Percentiles rank a stretch among this genome's conserved stretches.
Evolutionary conservation across 139 green algal genomes (phyloP).

Genomic region (Chlamydomonas urium): DNA sequence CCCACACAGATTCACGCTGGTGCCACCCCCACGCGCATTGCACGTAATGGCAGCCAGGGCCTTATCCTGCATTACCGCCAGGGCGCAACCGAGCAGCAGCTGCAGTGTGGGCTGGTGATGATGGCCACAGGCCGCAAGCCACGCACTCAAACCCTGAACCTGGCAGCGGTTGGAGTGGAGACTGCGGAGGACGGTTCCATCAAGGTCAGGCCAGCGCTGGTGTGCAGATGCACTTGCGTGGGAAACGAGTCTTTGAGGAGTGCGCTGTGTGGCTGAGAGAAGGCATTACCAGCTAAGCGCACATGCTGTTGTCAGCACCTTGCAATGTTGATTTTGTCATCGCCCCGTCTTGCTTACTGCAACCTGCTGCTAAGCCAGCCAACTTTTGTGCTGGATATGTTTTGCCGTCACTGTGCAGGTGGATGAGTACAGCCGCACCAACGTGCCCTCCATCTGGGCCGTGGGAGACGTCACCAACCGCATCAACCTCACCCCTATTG

Average conservation of each 20-base stretch:
- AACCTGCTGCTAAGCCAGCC: too few relatives aligned
- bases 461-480: conserved; percentile 94
- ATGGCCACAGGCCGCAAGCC: conserved; percentile 52
- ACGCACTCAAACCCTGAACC: conserved; percentile 64
- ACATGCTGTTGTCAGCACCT: too few relatives aligned
- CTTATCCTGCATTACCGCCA: background rate
- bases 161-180: conserved; percentile 71
- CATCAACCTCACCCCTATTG: conserved; percentile 92
- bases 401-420: conserved; percentile 41
- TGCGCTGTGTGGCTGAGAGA: too few relatives aligned
- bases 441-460: conserved; percentile 82
- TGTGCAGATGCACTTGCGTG: too few relatives aligned
- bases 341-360: too few relatives aligned
- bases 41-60: background rate
- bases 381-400: too few relatives aligned
- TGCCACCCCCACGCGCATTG: background rate
- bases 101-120: conserved; percentile 14
- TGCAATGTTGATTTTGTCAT: too few relatives aligned
- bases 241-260: too few relatives aligned
- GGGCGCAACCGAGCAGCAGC: background rate
- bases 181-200: conserved; percentile 56
- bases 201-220: too few relatives aligned
- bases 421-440: conserved; percentile 84
- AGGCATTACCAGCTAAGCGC: too few relatives aligned
- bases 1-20: conserved; percentile 3